Evolutionary conservation across 2,329 filamentous ascomycete genomes (phyloP), one percentile per base, ranked within the genome.

Genomic region (Gliomastix tumulicola): DNA sequence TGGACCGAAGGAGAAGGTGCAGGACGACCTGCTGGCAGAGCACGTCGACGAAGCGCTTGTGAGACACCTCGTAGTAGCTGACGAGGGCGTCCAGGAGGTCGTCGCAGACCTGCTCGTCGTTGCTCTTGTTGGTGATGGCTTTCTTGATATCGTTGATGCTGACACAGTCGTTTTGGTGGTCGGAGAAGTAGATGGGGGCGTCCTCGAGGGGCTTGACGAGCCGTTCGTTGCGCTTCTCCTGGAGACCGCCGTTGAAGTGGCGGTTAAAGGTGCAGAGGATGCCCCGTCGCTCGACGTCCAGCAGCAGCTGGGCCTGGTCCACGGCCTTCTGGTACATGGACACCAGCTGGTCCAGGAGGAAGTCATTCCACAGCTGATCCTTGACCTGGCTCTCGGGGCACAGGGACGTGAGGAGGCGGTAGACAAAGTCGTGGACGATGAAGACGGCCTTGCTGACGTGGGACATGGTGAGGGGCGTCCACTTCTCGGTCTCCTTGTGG

Each of bases 21-120:
- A 73, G 68, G 3, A 74, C 59, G 0, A 68, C 74, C 43, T 84
- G 79, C 41, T 70, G 68, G 47, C 66, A 77, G 3, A 87, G 53
- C 4, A 63, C 69, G 44, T 86, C 81, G 3, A 82, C 67, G 39
- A 86, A 82, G 0, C 78, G 69, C 47, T 74, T 73, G 11, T 62
- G 63, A 0, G 77, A 65, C 2, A 82, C 70, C 19, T 74, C 66
- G 58, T 85, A 84, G 53, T 80, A 85, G 3, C 69, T 64, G 20
- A 63, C 53, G 0, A 85, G 60, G 2, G 74, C 70, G 40, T 84
- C 71, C 38, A 82, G 74, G 5, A 84, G 69, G 9, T 78, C 66
- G 22, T 71, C 60, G 4, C 64, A 45, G 1, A 56, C 53, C 28
- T 66, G 53, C 5, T 65, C 48, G 0, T 54, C 51, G 12, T 55